These are phyloP conservation scores for Entamoeba nuttalli DNA, from an alignment of 208 protist species.

Conservation along the genomic window DNA sequence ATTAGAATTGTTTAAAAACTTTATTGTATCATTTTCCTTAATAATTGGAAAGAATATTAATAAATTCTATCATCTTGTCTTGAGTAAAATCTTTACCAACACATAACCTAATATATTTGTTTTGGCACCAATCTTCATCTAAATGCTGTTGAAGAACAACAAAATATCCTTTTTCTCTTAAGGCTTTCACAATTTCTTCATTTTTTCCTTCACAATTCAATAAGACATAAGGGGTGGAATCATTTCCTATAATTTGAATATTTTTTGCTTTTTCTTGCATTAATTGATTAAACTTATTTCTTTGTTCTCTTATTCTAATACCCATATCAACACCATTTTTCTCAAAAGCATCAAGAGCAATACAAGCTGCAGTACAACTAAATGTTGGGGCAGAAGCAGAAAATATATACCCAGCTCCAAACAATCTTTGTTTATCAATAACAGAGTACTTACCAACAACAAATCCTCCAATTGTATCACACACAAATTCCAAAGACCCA, in stretches of 20 bases:
- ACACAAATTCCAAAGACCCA: conserved; percentile 51
- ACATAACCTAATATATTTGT: not conserved
- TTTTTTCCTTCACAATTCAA: not conserved
- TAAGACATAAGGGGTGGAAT: not conserved
- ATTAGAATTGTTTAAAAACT: too few relatives aligned
- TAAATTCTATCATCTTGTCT: not conserved
- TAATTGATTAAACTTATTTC: not conserved
- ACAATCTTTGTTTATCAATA: conserved; percentile 74
- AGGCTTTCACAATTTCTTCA: not conserved
- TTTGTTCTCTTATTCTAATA: not conserved
- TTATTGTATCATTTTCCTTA: too few relatives aligned
- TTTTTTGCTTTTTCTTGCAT: not conserved
- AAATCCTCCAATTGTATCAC: conserved; percentile 77
- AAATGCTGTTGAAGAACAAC: not conserved
- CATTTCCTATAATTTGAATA: not conserved
- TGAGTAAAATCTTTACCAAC: not conserved
- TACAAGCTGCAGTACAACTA: conserved; percentile 55
- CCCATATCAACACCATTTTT: not conserved
- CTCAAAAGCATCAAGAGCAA: conserved; percentile 44
- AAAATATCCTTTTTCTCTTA: not conserved
- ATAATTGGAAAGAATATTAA: not conserved
- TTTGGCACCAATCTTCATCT: not conserved
- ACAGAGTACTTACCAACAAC: conserved; percentile 59
- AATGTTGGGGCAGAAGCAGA: conserved; percentile 82
- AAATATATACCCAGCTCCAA: conserved; percentile 76